These are phyloP conservation scores for Puccinia triticina DNA, from an alignment of 1,284 basidiomycete genomes.

Conservation along the genomic window DNA sequence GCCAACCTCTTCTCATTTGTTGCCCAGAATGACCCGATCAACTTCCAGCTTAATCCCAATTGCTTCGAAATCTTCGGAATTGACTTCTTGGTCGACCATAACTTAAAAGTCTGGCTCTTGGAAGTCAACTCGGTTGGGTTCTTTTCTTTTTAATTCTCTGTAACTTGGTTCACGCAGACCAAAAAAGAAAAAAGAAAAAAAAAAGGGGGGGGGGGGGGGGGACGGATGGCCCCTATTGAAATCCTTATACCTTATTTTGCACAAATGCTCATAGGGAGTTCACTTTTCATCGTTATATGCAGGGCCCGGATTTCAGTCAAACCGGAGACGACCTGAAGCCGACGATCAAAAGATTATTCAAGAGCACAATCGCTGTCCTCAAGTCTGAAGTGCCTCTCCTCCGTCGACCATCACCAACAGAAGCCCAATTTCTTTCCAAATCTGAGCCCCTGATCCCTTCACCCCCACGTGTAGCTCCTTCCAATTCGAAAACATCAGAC, in stretches of 20 bases:
- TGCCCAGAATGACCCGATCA: conserved; percentile 29
- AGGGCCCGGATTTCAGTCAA: conserved; percentile 26
- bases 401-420: not conserved
- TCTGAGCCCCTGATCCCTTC: not conserved
- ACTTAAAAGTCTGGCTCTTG: conserved; percentile 37
- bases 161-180: too few relatives aligned
- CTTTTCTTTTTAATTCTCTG: not conserved
- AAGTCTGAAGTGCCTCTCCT: not conserved
- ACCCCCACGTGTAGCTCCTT: not conserved
- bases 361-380: not conserved
- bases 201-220: too few relatives aligned
- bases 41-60: conserved; percentile 27
- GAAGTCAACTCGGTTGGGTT: conserved; percentile 33
- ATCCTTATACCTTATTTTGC: not conserved
- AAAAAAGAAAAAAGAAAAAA: too few relatives aligned
- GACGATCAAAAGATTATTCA: not conserved
- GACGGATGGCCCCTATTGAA: too few relatives aligned
- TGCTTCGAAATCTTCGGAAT: conserved; percentile 41
- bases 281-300: not conserved
- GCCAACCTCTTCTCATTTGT: not conserved
- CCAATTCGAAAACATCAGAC: not conserved
- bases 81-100: conserved; percentile 28
- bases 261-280: too few relatives aligned
- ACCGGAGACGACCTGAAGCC: not conserved
- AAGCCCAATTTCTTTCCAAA: not conserved